Conservation (phyloP, 108 stramenopile genomes). For the Stephanodiscus triporus region DNA sequence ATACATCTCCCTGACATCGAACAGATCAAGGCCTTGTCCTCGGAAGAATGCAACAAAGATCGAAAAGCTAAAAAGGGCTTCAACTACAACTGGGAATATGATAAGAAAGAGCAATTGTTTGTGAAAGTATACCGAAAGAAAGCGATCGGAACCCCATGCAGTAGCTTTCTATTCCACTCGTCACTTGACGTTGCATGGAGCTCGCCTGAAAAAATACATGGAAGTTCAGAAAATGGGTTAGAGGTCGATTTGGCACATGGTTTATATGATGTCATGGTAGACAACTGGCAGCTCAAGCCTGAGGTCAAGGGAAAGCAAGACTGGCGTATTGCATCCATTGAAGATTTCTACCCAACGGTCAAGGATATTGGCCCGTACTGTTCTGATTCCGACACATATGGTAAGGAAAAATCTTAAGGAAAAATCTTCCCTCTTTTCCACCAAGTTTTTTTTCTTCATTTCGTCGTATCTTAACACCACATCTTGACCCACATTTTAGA, state of each 20-base stretch:
- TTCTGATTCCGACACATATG: constrained; percentile 40
- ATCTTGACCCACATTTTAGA: not conserved
- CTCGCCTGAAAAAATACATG: constrained; percentile 9
- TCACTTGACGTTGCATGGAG: constrained; percentile 35
- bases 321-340: constrained; percentile 34
- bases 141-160: constrained; percentile 50
- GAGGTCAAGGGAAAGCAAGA: constrained; percentile 27
- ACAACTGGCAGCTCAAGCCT: constrained; percentile 38
- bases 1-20: constrained; percentile 29
- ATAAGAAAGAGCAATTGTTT: constrained; percentile 18
- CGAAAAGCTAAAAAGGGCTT: constrained; percentile 42
- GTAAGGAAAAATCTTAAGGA: not conserved
- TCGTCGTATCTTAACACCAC: not conserved
- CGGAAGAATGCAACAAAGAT: constrained; percentile 27
- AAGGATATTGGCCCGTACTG: constrained; percentile 49
- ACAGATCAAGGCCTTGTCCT: constrained; percentile 20
- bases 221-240: constrained; percentile 26
- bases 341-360: constrained; percentile 21
- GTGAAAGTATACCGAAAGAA: constrained; percentile 39
- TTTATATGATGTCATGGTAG: constrained; percentile 36
- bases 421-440: not conserved
- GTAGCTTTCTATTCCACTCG: constrained; percentile 42
- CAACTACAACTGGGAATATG: constrained; percentile 45
- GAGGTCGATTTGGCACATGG: constrained; percentile 36
- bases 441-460: not conserved